Evolutionary conservation across 2,329 filamentous ascomycete genomes (phyloP).

Genomic region (Tetracladium maxilliforme): DNA sequence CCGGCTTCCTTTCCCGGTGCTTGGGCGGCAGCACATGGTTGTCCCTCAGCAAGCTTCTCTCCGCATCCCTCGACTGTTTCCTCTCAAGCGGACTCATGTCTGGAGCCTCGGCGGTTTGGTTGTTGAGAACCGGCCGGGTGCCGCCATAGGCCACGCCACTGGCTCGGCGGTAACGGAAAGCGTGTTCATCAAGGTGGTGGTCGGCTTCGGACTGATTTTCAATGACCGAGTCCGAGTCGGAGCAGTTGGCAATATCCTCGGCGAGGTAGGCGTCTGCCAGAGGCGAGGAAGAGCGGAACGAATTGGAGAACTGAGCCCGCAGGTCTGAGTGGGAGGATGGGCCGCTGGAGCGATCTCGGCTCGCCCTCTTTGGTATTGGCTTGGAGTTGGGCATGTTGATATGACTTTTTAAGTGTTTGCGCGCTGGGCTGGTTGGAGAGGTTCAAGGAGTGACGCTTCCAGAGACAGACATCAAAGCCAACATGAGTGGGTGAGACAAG

Average conservation of each 20-base stretch:
- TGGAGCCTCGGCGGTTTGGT: constrained; percentile 35
- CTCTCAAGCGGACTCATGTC: constrained; percentile 34
- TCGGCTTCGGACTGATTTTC: constrained; percentile 30
- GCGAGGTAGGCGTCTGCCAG: constrained; percentile 51
- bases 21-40: constrained; percentile 53
- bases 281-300: constrained; percentile 45
- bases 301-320: constrained; percentile 14
- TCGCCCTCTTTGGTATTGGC: constrained; percentile 7
- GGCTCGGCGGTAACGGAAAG: constrained; percentile 58
- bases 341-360: constrained; percentile 6
- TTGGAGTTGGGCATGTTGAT: constrained; percentile 3
- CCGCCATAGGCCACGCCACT: constrained; percentile 63
- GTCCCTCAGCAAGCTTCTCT: constrained; percentile 46
- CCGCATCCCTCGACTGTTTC: constrained; percentile 39
- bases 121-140: constrained; percentile 53
- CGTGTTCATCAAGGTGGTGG: constrained; percentile 19
- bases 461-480: too few species aligned
- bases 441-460: too few species aligned
- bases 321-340: constrained; percentile 10
- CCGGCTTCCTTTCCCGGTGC: constrained; percentile 21
- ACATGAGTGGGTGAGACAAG: too few species aligned
- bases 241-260: constrained; percentile 45
- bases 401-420: too few species aligned
- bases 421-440: too few species aligned
- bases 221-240: too few species aligned